A percentile compares a stretch with the other conserved stretches of the same genome.
These are phyloP conservation scores for Kazachstania kunashirensis DNA, from an alignment of 805 yeast species.

Conservation along the genomic window DNA sequence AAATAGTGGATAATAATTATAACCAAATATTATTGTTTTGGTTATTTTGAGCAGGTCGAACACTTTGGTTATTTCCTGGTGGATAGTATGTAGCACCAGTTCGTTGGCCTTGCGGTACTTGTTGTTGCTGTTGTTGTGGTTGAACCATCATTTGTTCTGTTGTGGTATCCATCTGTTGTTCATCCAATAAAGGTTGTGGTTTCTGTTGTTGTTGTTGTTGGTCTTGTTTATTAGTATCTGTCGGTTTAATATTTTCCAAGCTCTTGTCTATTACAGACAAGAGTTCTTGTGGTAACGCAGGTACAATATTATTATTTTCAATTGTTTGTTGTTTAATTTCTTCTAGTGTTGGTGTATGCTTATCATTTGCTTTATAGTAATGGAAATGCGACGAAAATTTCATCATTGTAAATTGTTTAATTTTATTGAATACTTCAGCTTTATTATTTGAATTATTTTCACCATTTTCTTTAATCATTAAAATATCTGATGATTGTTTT, in stretches of 20 bases:
- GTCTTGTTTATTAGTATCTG: slow-evolving; percentile 7
- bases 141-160: too few species aligned
- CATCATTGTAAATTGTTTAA: slow-evolving; percentile 27
- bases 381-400: slow-evolving; percentile 30
- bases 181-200: background rate
- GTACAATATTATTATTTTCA: slow-evolving; percentile 19
- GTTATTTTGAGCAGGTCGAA: too few species aligned
- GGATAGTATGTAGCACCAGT: slow-evolving; percentile 2
- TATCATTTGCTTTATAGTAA: slow-evolving; percentile 24
- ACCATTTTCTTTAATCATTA: slow-evolving; percentile 4
- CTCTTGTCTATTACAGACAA: slow-evolving; percentile 23
- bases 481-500: slow-evolving; percentile 16
- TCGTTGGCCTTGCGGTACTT: slow-evolving; percentile 3
- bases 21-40: slow-evolving; percentile 8
- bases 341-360: slow-evolving; percentile 27
- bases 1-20: too few species aligned
- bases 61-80: slow-evolving; percentile 1
- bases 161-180: background rate
- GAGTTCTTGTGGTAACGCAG: slow-evolving; percentile 22
- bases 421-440: slow-evolving; percentile 25
- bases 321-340: slow-evolving; percentile 26
- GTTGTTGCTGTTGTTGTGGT: slow-evolving; percentile 8
- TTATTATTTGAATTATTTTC: slow-evolving; percentile 8
- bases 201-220: slow-evolving; percentile 6
- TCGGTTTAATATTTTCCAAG: slow-evolving; percentile 22